Evolutionary conservation across 2,329 filamentous ascomycete genomes (phyloP).

Genomic region (Teratosphaeria epicoccoides): DNA sequence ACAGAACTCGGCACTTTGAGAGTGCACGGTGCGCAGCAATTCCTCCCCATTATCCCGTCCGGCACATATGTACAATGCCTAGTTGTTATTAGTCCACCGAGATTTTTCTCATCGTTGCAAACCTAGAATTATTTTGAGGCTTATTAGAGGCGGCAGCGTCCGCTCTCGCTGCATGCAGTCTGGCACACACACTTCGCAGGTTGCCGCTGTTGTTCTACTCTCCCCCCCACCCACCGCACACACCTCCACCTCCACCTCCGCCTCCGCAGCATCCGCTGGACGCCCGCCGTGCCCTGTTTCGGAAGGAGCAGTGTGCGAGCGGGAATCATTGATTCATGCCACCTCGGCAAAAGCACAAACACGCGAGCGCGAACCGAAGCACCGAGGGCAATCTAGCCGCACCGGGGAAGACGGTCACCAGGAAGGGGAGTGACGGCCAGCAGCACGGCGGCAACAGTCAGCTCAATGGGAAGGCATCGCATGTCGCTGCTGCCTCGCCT

Average conservation of each 20-base stretch:
- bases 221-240: not conserved
- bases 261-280: too few species aligned
- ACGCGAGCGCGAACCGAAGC: slow-evolving; percentile 38
- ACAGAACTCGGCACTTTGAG: too few species aligned
- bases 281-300: not conserved
- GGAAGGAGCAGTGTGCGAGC: slow-evolving; percentile 5
- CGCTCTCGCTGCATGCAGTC: not conserved
- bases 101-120: not conserved
- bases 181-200: not conserved
- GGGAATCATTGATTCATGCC: slow-evolving; percentile 31
- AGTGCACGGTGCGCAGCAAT: not conserved
- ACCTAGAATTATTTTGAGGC: not conserved
- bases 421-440: slow-evolving; percentile 37
- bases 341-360: slow-evolving; percentile 38
- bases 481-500: slow-evolving; percentile 7
- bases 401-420: slow-evolving; percentile 56
- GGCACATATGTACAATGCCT: too few species aligned
- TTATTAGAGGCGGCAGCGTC: not conserved
- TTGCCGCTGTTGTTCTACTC: not conserved
- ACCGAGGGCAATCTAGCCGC: slow-evolving; percentile 84
- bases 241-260: not conserved
- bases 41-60: not conserved
- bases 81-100: not conserved
- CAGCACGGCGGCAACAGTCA: slow-evolving; percentile 29
- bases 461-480: slow-evolving; percentile 28